Percentiles rank a stretch among this genome's conserved stretches.
phyloP scores from a whole-genome alignment of 2,329 filamentous ascomycete species.

The Trichoderma guizhouense region DNA sequence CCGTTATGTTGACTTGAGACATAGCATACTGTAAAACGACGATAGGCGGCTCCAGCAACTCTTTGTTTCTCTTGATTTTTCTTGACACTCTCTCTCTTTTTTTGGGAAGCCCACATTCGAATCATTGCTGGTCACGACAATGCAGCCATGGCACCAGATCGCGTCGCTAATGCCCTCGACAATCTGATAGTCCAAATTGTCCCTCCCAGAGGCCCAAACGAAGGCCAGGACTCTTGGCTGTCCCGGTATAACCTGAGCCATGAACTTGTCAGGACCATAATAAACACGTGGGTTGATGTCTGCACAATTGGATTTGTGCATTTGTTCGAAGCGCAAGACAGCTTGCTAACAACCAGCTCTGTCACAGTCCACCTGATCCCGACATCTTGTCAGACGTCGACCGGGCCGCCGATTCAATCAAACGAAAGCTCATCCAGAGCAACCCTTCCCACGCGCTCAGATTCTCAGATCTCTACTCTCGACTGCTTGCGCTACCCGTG shows the following conservation, averaged over 20 bases:
- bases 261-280: conserved; percentile 47
- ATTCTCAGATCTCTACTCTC: conserved; percentile 87
- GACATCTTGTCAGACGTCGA: conserved; percentile 71
- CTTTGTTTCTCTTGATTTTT: neutral
- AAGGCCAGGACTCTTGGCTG: conserved; percentile 65
- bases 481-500: conserved; percentile 85
- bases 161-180: conserved; percentile 75
- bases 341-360: neutral
- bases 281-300: conserved; percentile 45
- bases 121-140: conserved; percentile 34
- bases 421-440: conserved; percentile 76
- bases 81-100: neutral
- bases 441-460: conserved; percentile 75
- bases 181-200: conserved; percentile 74
- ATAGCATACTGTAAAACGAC: neutral
- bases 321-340: neutral
- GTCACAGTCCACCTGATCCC: conserved; percentile 46
- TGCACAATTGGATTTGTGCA: neutral
- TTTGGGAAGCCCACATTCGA: neutral
- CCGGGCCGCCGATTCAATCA: conserved; percentile 90
- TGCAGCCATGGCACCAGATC: conserved; percentile 58
- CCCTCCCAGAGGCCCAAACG: conserved; percentile 56
- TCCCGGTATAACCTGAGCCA: conserved; percentile 64
- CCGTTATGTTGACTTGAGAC: neutral
- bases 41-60: neutral